Base-by-base conservation (phyloP, 2,329 filamentous ascomycete genomes). In the Daldinia sp. region DNA sequence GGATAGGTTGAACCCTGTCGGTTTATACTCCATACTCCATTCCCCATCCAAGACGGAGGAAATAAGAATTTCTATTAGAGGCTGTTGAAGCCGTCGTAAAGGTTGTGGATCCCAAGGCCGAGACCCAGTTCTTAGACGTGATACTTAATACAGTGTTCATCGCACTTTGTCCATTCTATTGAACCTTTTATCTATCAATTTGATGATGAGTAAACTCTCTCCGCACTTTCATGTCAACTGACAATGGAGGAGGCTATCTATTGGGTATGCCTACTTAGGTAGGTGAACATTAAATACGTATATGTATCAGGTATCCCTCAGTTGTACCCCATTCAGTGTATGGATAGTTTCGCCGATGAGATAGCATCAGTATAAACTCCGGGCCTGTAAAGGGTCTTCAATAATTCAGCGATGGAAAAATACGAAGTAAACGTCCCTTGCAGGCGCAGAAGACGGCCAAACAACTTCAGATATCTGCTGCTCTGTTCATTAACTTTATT, bases 371-470 rank as follows among this genome's bases (percentile, higher is more conserved):
- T 51, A 51, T 18, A 51, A 12, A 18, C 13, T 18, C 12, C 12
- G 46, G 46, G 12, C 28, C 33, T 18, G n/a, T 26, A 33, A 48
- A n/a, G 15, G 18, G 23, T n/a, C 30, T 26, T 37, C 30, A 23
- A 9, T 9, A 35, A n/a, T 30, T 61, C 3, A 37, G 67, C 15
- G 6, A 70, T 70, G 67, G 67, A 65, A 35, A 70, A 70, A 41
- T 26, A 53, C 7, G 53, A 42, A 61, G 51, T n/a, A 18, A 62
- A 13, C 39, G 28, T 20, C 13, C 35, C 18, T 6, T 42, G 51
- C 23, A 41, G 51, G 46, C 64, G 26, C 15, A 41, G 46, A 28
- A 55, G 13, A 20, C 57, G 37, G 13, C 28, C 33, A 12, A 56
- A 37, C 2, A 67, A 50, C 23, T 23, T 23, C 13, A 67, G 41